phyloP scores from a whole-genome alignment of 495 filamentous ascomycete genomes.

The Clohesyomyces aquaticus region DNA sequence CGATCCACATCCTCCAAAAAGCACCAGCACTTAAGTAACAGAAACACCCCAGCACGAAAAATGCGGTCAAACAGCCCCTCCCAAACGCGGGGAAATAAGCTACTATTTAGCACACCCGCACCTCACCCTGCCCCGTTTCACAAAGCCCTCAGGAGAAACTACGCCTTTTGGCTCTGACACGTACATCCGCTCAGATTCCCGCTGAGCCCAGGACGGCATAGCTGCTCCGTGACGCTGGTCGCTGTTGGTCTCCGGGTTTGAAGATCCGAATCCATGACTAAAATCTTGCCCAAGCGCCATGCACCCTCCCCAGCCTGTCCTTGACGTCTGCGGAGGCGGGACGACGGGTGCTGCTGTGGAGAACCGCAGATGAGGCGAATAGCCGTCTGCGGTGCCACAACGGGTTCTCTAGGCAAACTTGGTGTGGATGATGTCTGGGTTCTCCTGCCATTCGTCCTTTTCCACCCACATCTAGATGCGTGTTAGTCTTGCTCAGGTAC shows the following conservation, averaged over 20 bases:
- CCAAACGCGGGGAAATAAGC: constrained; percentile 40
- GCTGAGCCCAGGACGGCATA: background rate
- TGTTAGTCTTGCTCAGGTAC: constrained; percentile 24
- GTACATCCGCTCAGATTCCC: constrained; percentile 21
- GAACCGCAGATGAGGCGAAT: constrained; percentile 30
- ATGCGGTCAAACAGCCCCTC: background rate
- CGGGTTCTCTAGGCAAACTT: constrained; percentile 75
- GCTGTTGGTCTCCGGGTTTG: constrained; percentile 19
- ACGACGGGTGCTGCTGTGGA: constrained; percentile 22
- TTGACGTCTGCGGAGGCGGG: constrained; percentile 37
- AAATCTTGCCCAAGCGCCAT: constrained; percentile 28
- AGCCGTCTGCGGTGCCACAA: constrained; percentile 26
- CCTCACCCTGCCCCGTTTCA: constrained; percentile 1
- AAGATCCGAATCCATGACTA: constrained; percentile 41
- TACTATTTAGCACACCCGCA: constrained; percentile 22
- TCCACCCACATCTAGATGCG: constrained; percentile 91
- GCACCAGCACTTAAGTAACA: constrained; percentile 37
- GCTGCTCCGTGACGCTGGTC: background rate
- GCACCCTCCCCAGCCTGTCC: constrained; percentile 31
- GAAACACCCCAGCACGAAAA: constrained; percentile 20
- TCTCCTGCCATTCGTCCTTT: constrained; percentile 98
- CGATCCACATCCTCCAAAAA: no score
- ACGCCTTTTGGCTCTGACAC: constrained; percentile 13
- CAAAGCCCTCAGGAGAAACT: constrained; percentile 20
- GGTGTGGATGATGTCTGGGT: constrained; percentile 96